phyloP scores from a whole-genome alignment of 2,329 filamentous ascomycete species.

The Colletotrichum eleusines region DNA sequence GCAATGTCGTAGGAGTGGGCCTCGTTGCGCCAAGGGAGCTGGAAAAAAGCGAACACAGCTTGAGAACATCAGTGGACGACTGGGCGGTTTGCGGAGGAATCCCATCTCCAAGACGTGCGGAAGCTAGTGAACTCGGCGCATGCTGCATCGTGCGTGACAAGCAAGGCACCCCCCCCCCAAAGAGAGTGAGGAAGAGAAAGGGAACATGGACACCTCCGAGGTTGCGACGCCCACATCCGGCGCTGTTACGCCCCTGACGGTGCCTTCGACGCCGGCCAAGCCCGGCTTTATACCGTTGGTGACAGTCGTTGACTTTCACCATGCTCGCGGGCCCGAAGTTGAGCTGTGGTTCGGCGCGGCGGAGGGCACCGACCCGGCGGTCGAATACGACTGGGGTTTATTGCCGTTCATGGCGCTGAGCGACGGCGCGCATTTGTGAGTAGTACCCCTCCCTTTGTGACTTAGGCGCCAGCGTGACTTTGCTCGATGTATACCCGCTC shows the following conservation, averaged over 20 bases:
- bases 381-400: slow-evolving; percentile 88
- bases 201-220: slow-evolving; percentile 39
- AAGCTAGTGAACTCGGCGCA: not conserved
- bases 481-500: not conserved
- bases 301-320: slow-evolving; percentile 86
- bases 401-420: slow-evolving; percentile 97
- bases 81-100: slow-evolving; percentile 3
- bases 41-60: not conserved
- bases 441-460: slow-evolving; percentile 43
- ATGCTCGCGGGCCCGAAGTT: slow-evolving; percentile 90
- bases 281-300: slow-evolving; percentile 75
- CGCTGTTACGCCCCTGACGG: slow-evolving; percentile 35
- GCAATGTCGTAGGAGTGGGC: slow-evolving; percentile 38
- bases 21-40: slow-evolving; percentile 33
- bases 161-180: not conserved
- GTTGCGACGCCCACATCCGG: slow-evolving; percentile 34
- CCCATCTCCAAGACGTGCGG: not conserved
- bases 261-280: slow-evolving; percentile 44
- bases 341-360: slow-evolving; percentile 88
- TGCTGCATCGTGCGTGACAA: slow-evolving; percentile 3
- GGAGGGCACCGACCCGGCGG: slow-evolving; percentile 81
- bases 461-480: not conserved
- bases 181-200: slow-evolving; percentile 17
- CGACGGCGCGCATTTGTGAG: slow-evolving; percentile 93
- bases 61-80: not conserved